These are phyloP conservation scores for Fusarium sulawesiense DNA, from an alignment of 2,329 filamentous ascomycete genomes.

Conservation along the genomic window DNA sequence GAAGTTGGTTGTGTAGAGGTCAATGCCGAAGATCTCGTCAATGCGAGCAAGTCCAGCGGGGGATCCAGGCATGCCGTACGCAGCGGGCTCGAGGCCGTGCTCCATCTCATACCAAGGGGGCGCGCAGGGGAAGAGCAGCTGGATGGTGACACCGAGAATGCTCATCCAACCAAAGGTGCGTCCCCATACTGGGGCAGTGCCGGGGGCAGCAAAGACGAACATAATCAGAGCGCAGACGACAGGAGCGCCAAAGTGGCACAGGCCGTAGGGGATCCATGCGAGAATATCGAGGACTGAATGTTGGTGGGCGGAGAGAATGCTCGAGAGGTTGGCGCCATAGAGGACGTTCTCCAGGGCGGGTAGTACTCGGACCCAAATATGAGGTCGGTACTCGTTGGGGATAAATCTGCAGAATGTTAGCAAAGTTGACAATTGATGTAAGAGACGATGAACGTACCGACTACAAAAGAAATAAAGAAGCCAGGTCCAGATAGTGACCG, in stretches of 20 bases:
- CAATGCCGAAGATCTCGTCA: conserved; percentile 88
- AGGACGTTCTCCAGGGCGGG: conserved; percentile 96
- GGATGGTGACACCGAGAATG: conserved; percentile 85
- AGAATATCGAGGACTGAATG: conserved; percentile 85
- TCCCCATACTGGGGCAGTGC: conserved; percentile 85
- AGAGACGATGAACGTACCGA: conserved; percentile 71
- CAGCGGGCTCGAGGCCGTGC: conserved; percentile 89
- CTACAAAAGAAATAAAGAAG: conserved; percentile 92
- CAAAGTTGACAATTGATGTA: neutral
- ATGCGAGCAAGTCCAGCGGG: conserved; percentile 90
- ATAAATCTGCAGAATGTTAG: conserved; percentile 74
- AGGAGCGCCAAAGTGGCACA: conserved; percentile 89
- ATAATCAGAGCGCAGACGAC: conserved; percentile 81
- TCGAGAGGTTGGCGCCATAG: conserved; percentile 94
- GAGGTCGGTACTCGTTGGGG: conserved; percentile 85
- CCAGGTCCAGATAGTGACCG: conserved; percentile 86
- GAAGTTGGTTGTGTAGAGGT: conserved; percentile 93
- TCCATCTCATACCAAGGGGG: conserved; percentile 97
- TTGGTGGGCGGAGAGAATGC: conserved; percentile 92
- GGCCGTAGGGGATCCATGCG: conserved; percentile 93
- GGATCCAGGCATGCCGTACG: conserved; percentile 90
- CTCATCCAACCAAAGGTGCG: conserved; percentile 94
- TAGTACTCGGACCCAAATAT: conserved; percentile 95
- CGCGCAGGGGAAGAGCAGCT: conserved; percentile 91
- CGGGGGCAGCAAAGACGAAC: conserved; percentile 90